Base-by-base conservation (phyloP, 2,329 filamentous ascomycete species). In the Arthrocladium fulminans region DNA sequence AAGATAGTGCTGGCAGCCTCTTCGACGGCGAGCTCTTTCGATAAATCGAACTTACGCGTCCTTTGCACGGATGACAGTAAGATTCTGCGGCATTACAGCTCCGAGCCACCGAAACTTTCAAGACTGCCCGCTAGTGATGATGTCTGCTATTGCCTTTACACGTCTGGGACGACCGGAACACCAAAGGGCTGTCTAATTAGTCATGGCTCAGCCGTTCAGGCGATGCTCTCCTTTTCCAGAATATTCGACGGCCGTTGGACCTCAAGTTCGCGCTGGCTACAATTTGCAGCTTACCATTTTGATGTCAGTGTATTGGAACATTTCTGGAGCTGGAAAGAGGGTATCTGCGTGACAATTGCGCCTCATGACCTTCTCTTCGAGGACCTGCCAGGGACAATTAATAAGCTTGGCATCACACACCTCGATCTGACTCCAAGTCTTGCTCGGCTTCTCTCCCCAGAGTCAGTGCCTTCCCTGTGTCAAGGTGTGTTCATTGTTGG, bases 251-350 rank as follows among this genome's bases (percentile, higher is more conserved):
- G 76, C 0, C 84, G 87, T 58, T 94, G 88, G 86, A 75, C 84
- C 34, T 59, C 72, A 0, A 62, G 76, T 0, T 94, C 88, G 0
- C 79, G 84, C 50, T 96, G 88, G 83, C 72, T 96, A 1, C 90
- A 96, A 61, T 96, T 96, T 61, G 90, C 90, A 1, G 89, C 88
- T 0, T 87, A 95, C 49, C 90, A 95, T 64, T 96, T 96, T 52
- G 90, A 96, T 59, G 89, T 96, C 3, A 92, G 86, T 1, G 85
- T 96, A 0, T 73, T 96, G 0, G 89, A 96, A 61, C 89, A 95
- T 60, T 96, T 90, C 63, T 96, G 88, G 88, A 92, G 83, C 50
- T 96, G 89, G 89, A 88, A 84, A 23, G 85, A 92, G 1, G 88
- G 88, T 1, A 88, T 96, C 22, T 83, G 84, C 3, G 76, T 96